Evolutionary conservation across 306 rosid species (phyloP).

Genomic region (Quercus berberidifolia): DNA sequence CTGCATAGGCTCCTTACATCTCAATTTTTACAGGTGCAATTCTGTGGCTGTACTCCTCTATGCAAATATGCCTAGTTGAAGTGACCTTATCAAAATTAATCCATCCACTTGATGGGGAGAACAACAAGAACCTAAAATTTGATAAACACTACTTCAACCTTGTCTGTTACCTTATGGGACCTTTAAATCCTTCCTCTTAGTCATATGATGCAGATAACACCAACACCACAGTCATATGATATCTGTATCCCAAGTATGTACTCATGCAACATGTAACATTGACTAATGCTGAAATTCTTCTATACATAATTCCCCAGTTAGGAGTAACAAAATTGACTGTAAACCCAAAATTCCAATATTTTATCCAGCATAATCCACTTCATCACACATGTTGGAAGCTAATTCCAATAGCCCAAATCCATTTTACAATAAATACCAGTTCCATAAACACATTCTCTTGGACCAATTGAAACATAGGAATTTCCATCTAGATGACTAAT

Average conservation of each 20-base stretch:
- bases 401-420: neutral
- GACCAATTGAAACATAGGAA: neutral
- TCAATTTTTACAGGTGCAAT: neutral
- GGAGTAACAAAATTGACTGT: neutral
- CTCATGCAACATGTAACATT: neutral
- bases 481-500: neutral
- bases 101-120: neutral
- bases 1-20: neutral
- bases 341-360: neutral
- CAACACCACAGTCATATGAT: neutral
- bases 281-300: neutral
- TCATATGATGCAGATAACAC: neutral
- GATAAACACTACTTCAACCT: neutral
- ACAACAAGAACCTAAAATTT: neutral
- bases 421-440: neutral
- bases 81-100: neutral
- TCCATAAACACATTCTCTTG: neutral
- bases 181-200: neutral
- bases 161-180: neutral
- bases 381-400: neutral
- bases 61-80: neutral
- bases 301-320: neutral
- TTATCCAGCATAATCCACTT: neutral
- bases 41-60: neutral
- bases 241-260: neutral